Conservation (phyloP, 2,329 filamentous ascomycete species). For the Paraconiothyrium sp. region DNA sequence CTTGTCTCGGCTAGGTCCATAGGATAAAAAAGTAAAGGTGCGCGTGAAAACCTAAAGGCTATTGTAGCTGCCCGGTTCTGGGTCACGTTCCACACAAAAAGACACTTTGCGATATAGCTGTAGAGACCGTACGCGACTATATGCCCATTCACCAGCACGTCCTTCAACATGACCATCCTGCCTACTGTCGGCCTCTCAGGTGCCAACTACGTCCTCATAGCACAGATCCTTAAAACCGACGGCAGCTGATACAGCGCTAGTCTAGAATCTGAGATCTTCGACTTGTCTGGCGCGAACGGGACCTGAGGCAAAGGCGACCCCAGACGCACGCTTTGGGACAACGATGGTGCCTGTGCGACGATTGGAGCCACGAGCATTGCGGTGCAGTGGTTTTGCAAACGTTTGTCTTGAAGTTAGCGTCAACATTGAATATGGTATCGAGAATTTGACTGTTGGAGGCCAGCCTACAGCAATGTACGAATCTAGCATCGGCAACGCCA, state of each 20-base stretch:
- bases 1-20: neutral
- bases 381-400: slow-evolving; percentile 22
- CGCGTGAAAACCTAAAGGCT: neutral
- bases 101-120: slow-evolving; percentile 21
- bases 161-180: slow-evolving; percentile 26
- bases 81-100: slow-evolving; percentile 25
- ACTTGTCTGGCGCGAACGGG: slow-evolving; percentile 23
- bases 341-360: slow-evolving; percentile 15
- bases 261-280: slow-evolving; percentile 25
- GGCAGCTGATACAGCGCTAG: slow-evolving; percentile 23
- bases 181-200: slow-evolving; percentile 25
- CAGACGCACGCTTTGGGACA: slow-evolving; percentile 25
- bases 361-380: neutral
- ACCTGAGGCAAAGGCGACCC: slow-evolving; percentile 19
- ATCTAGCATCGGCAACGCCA: neutral
- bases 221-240: slow-evolving; percentile 23
- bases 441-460: slow-evolving; percentile 20
- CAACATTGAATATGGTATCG: slow-evolving; percentile 9
- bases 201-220: slow-evolving; percentile 23
- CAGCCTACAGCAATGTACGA: slow-evolving; percentile 19
- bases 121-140: slow-evolving; percentile 17
- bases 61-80: neutral
- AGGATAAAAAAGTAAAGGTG: neutral
- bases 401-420: slow-evolving; percentile 23
- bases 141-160: slow-evolving; percentile 18